Conservation (phyloP, 208 protist species). For the Wallacemonas rigidus region DNA sequence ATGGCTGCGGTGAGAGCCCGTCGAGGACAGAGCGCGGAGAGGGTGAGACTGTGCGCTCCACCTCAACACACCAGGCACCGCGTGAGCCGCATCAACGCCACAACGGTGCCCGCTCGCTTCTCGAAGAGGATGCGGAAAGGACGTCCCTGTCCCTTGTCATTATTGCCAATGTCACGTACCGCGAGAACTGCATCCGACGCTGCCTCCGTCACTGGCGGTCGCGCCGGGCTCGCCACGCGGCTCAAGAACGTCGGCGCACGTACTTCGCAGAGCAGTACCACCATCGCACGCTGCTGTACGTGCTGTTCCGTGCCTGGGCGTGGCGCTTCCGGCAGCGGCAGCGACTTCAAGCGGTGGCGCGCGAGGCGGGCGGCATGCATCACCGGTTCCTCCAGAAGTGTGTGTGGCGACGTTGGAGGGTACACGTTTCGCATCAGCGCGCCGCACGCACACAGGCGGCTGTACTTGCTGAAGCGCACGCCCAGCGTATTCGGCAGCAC, state of each 20-base stretch:
- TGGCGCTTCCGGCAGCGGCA: conserved; percentile 35
- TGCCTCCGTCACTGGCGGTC: conserved; percentile 30
- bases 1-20: too few species aligned
- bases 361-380: neutral
- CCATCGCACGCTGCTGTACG: conserved; percentile 30
- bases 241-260: conserved; percentile 17
- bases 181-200: conserved; percentile 20
- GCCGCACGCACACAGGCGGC: neutral
- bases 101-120: too few species aligned
- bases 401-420: neutral
- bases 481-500: neutral
- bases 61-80: too few species aligned
- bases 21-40: too few species aligned
- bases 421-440: neutral
- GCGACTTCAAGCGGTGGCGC: neutral
- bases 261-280: conserved; percentile 43
- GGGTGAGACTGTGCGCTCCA: too few species aligned
- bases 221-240: neutral
- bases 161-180: conserved; percentile 45
- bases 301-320: conserved; percentile 71
- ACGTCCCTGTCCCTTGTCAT: conserved; percentile 26
- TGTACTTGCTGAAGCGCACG: neutral
- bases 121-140: too few species aligned
- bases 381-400: neutral
- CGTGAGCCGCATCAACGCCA: too few species aligned